A percentile compares a stretch with the other conserved stretches of the same genome.
Conservation (phyloP, 495 filamentous ascomycete genomes). For the Thozetella sp. region DNA sequence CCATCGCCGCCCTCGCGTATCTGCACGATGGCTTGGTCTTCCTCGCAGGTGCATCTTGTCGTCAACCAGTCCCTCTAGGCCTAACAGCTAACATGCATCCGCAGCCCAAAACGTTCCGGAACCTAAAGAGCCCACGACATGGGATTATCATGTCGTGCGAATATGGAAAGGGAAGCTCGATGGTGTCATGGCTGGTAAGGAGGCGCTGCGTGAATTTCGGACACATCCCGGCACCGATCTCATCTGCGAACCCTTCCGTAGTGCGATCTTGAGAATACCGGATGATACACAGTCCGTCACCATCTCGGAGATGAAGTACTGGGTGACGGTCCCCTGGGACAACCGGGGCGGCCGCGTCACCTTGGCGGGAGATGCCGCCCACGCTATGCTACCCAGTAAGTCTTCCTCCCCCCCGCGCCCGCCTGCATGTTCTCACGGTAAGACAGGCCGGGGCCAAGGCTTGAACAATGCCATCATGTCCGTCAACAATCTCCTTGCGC, state of each 20-base stretch:
- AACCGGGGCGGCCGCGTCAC: constrained; percentile 4
- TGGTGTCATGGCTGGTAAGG: neutral
- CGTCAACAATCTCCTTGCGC: neutral
- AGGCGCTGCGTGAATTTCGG: neutral
- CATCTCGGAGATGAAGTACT: constrained; percentile 7
- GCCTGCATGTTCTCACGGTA: neutral
- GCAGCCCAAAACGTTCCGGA: constrained; percentile 8
- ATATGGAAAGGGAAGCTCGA: constrained; percentile 6
- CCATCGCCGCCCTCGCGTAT: neutral
- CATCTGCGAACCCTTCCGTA: constrained; percentile 9
- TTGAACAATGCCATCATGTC: constrained; percentile 8
- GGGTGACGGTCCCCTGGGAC: constrained; percentile 8
- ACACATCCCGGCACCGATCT: neutral
- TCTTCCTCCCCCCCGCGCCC: neutral
- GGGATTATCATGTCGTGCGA: constrained; percentile 4
- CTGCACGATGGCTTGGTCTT: neutral
- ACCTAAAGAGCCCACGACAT: constrained; percentile 4
- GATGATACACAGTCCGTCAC: constrained; percentile 3
- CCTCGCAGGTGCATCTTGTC: neutral
- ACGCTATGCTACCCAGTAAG: constrained; percentile 8
- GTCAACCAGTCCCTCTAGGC: neutral
- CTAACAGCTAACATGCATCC: neutral
- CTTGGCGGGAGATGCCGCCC: constrained; percentile 9
- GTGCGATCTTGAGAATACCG: constrained; percentile 3
- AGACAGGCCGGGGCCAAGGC: constrained; percentile 9